Base-by-base conservation (phyloP, 352 stramenopile species). In the Globisporangium polare region DNA sequence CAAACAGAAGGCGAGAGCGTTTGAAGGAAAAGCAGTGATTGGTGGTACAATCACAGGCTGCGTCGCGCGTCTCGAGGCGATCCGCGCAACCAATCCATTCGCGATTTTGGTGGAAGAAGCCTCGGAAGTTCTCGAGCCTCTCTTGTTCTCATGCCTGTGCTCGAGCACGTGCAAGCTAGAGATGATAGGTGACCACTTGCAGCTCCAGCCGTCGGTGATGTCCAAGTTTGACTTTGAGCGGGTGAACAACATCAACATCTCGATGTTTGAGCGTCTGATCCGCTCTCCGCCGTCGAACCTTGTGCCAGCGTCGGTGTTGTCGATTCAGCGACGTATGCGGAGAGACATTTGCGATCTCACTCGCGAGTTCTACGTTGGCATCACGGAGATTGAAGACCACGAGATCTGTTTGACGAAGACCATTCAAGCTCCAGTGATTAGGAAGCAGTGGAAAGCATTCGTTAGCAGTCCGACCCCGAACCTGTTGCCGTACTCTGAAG, bases 181-280 rank as follows among this genome's bases (percentile, higher is more conserved):
- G 67, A 95, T 96, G 86, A 95, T 96, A 57, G 89, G 89, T 12
- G 89, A 97, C 47, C 87, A 97, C 56, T 68, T 89, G 72, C 88
- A 96, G 58, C 69, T 96, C 2, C 83, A 95, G 35, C 89, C 89
- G 6, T 88, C 75, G 7, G 72, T 96, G 12, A 92, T 93, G 78
- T 83, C 80, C 3, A 83, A 79, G 5, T 93, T 90, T 59, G 86
- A 95, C 58, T 97, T 95, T 57, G 80, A 94, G 41, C 60, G 72
- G 22, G 69, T 91, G 6, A 96, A 95, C 71, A 88, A 88, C 63
- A 90, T 97, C 29, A 94, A 95, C 58, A 82, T 94, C 7, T 95
- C 84, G 15, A 88, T 97, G 81, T 97, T 97, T 67, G 82, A 97
- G 64, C 55, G 87, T n/a, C 63, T 97, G 26, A 92, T 97, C 59